Percentiles rank a stretch among this genome's conserved stretches.
Conservation (phyloP, 441 rosid genomes). For the Pelargonium cotyledonis region DNA sequence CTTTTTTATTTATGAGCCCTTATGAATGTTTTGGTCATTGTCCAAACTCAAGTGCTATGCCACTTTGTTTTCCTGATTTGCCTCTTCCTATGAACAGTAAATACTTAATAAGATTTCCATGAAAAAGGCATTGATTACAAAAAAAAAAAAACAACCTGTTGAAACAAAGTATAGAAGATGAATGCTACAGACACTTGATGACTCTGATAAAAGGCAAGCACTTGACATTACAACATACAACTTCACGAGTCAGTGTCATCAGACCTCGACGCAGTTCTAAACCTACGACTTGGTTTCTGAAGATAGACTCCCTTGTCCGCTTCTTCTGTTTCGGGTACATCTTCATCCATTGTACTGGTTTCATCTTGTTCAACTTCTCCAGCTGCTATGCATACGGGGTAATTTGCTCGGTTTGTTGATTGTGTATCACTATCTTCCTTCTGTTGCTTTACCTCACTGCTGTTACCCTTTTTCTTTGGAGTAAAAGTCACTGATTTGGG, state of each 20-base stretch:
- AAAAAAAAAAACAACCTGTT: background rate
- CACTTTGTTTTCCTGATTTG: no score
- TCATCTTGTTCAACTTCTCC: slow-evolving; percentile 21
- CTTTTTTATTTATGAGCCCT: background rate
- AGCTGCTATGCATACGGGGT: slow-evolving; percentile 24
- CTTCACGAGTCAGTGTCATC: slow-evolving; percentile 30
- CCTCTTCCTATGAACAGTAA: no score
- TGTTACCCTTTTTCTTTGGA: slow-evolving; percentile 30
- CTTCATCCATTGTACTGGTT: slow-evolving; percentile 22
- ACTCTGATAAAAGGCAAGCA: background rate
- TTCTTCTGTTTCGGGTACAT: slow-evolving; percentile 24
- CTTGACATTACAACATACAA: background rate
- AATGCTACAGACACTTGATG: background rate
- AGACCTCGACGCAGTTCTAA: slow-evolving; percentile 33
- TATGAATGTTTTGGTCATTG: background rate
- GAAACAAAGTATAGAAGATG: background rate
- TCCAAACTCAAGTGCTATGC: background rate
- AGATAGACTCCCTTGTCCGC: slow-evolving; percentile 14
- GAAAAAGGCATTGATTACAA: background rate
- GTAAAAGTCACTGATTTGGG: slow-evolving; percentile 32
- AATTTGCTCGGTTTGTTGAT: slow-evolving; percentile 8
- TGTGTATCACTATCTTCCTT: slow-evolving; percentile 11
- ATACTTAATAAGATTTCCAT: no score
- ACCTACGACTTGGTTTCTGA: slow-evolving; percentile 35
- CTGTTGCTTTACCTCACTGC: slow-evolving; percentile 22